Percentiles rank a stretch among this genome's conserved stretches.
These are phyloP conservation scores for Trichoderma citrinoviride DNA, from an alignment of 2,329 filamentous ascomycete species.

Conservation along the genomic window DNA sequence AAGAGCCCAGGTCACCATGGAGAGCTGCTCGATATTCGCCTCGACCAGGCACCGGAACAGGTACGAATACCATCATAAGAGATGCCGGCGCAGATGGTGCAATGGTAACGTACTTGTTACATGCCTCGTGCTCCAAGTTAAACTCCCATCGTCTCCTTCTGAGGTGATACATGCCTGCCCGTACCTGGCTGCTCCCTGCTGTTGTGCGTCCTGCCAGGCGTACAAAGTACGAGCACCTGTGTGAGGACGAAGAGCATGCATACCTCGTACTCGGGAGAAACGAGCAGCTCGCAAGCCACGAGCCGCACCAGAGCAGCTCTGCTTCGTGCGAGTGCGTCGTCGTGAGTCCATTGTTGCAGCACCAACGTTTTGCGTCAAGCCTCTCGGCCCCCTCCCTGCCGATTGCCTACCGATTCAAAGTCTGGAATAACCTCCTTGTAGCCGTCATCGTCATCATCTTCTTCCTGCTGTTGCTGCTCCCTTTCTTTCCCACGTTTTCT, in stretches of 20 bases:
- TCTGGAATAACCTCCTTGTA: no score
- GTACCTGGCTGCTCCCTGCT: no score
- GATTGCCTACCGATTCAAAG: no score
- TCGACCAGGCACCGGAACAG: not conserved
- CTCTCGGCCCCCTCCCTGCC: not conserved
- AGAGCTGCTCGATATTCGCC: not conserved
- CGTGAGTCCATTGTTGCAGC: not conserved
- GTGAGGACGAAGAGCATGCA: not conserved
- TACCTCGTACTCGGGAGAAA: slow-evolving; percentile 9
- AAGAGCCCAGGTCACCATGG: not conserved
- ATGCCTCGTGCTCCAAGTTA: not conserved
- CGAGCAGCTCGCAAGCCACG: not conserved
- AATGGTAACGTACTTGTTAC: no score
- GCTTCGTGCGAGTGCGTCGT: not conserved
- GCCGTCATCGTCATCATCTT: no score
- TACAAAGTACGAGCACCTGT: not conserved
- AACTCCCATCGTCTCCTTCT: no score
- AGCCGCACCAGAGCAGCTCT: not conserved
- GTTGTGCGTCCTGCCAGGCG: not conserved
- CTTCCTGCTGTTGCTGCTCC: not conserved
- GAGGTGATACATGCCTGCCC: no score
- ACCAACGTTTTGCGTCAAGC: not conserved
- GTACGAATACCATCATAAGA: no score
- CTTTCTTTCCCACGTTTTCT: not conserved
- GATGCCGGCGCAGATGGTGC: no score